These are phyloP conservation scores for Torulaspora quercuum DNA, from an alignment of 805 yeast species.

Conservation along the genomic window DNA sequence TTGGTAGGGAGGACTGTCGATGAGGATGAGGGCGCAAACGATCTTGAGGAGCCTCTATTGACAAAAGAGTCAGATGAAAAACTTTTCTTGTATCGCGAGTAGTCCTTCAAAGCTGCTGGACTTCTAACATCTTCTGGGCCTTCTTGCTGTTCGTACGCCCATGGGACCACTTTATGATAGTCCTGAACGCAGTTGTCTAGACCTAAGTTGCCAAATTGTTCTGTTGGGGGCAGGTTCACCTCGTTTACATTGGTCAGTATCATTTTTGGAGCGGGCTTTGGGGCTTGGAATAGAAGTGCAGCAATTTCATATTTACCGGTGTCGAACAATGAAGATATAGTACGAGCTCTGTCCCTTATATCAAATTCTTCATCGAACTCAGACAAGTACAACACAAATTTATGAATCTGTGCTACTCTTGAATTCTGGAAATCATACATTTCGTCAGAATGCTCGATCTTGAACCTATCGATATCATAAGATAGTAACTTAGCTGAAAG, in stretches of 20 bases:
- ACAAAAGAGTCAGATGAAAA: slow-evolving; percentile 31
- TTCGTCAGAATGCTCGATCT: slow-evolving; percentile 20
- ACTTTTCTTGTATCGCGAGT: slow-evolving; percentile 35
- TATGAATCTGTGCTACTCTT: slow-evolving; percentile 51
- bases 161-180: slow-evolving; percentile 17
- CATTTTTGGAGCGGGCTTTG: slow-evolving; percentile 58
- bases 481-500: slow-evolving; percentile 71
- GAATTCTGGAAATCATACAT: slow-evolving; percentile 37
- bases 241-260: slow-evolving; percentile 2
- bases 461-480: slow-evolving; percentile 46
- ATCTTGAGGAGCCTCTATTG: slow-evolving; percentile 4
- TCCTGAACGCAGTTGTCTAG: slow-evolving; percentile 13
- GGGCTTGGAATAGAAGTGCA: slow-evolving; percentile 67
- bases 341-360: slow-evolving; percentile 80
- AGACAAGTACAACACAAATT: slow-evolving; percentile 57
- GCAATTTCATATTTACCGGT: slow-evolving; percentile 57
- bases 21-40: slow-evolving; percentile 12
- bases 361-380: slow-evolving; percentile 74
- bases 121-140: slow-evolving; percentile 35
- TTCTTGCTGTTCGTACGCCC: slow-evolving; percentile 19
- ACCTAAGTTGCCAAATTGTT: slow-evolving; percentile 4
- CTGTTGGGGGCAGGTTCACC: not conserved
- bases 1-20: slow-evolving; percentile 1
- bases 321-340: slow-evolving; percentile 58
- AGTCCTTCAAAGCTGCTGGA: slow-evolving; percentile 42